Conservation (phyloP, 1,284 basidiomycete genomes). For the Leucoagaricus sp. region DNA sequence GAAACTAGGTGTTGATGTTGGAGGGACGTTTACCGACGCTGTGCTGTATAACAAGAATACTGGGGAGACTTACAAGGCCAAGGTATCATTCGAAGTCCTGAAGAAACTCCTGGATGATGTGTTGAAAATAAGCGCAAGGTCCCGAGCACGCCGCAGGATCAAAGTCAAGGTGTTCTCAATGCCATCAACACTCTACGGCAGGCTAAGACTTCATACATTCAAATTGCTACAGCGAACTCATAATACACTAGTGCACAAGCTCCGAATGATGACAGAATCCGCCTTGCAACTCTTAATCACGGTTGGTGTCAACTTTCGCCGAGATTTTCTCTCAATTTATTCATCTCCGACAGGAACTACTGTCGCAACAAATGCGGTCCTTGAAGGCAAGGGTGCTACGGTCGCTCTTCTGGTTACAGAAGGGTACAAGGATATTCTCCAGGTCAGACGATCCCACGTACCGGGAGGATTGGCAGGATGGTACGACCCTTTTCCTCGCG, state of each 20-base stretch:
- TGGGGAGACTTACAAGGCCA: slow-evolving; percentile 26
- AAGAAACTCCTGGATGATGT: not conserved
- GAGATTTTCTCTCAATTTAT: not conserved
- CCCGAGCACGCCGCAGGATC: slow-evolving; percentile 26
- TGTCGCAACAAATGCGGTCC: slow-evolving; percentile 30
- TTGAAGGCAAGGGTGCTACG: slow-evolving; percentile 31
- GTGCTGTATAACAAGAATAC: slow-evolving; percentile 24
- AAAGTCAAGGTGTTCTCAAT: slow-evolving; percentile 24
- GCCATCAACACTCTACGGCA: slow-evolving; percentile 11
- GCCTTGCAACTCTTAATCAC: slow-evolving; percentile 13
- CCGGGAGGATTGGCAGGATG: slow-evolving; percentile 29
- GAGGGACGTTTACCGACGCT: slow-evolving; percentile 30
- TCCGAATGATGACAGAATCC: slow-evolving; percentile 3
- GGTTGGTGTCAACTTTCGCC: slow-evolving; percentile 1
- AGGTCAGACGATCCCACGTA: slow-evolving; percentile 29
- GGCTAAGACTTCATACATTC: not conserved
- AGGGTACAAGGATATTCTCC: slow-evolving; percentile 33
- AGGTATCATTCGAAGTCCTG: slow-evolving; percentile 16
- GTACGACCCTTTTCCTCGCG: slow-evolving; percentile 2
- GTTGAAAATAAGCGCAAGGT: slow-evolving; percentile 12
- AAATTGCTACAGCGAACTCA: not conserved
- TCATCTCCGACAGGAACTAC: slow-evolving; percentile 23
- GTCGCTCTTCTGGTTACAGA: slow-evolving; percentile 33
- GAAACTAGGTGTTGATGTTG: slow-evolving; percentile 27
- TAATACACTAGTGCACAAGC: slow-evolving; percentile 5